phyloP scores from a whole-genome alignment of 108 stramenopile genomes.

The Stephanodiscus minutulus region DNA sequence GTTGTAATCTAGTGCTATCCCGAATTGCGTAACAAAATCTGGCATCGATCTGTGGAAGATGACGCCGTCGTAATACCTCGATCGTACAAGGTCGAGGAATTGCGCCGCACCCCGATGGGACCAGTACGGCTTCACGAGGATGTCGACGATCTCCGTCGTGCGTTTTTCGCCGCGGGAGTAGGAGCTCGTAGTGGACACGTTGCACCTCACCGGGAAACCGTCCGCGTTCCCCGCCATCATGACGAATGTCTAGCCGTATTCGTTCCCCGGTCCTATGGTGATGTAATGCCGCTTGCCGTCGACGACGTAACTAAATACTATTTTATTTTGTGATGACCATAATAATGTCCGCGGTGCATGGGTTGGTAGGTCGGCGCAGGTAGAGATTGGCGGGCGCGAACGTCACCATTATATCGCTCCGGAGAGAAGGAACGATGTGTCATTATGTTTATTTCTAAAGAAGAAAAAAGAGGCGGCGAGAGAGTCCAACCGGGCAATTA shows the following conservation, averaged over 20 bases:
- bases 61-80: slow-evolving; percentile 62
- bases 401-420: too few species aligned
- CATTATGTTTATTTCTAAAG: too few species aligned
- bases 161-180: too few species aligned
- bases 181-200: slow-evolving; percentile 15
- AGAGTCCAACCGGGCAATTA: too few species aligned
- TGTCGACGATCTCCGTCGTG: slow-evolving; percentile 39
- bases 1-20: slow-evolving; percentile 35
- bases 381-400: too few species aligned
- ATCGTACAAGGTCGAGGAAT: slow-evolving; percentile 44
- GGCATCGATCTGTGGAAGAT: slow-evolving; percentile 77
- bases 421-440: too few species aligned
- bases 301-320: slow-evolving; percentile 31
- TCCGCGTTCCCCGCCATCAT: slow-evolving; percentile 17
- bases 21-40: slow-evolving; percentile 68
- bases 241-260: slow-evolving; percentile 20
- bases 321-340: too few species aligned
- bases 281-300: slow-evolving; percentile 21
- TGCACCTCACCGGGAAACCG: slow-evolving; percentile 27
- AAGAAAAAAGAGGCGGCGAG: too few species aligned
- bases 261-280: slow-evolving; percentile 18
- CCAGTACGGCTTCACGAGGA: slow-evolving; percentile 50
- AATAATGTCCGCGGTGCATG: too few species aligned
- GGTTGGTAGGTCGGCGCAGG: too few species aligned
- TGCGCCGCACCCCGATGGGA: slow-evolving; percentile 38